Conservation (phyloP, 106 monocot genomes). For the Dioscorea dumetorum region DNA sequence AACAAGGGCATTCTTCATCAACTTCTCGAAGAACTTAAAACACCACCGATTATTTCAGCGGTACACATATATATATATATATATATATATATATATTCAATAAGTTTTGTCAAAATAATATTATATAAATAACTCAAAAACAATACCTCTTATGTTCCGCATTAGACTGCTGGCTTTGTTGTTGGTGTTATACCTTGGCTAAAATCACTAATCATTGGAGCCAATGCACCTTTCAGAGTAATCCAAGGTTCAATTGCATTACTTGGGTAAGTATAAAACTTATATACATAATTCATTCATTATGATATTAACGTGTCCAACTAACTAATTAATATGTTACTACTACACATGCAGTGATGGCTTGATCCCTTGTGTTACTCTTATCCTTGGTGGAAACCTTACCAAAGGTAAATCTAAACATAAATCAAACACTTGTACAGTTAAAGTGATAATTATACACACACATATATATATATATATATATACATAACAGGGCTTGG, state of each 20-base stretch:
- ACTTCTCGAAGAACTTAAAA: slow-evolving; percentile 25
- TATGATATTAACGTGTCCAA: too few species aligned
- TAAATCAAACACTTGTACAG: background rate
- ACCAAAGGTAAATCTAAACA: slow-evolving; percentile 25
- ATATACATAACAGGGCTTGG: slow-evolving; percentile 29
- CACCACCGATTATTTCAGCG: slow-evolving; percentile 48
- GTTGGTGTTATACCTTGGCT: slow-evolving; percentile 11
- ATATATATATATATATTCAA: background rate
- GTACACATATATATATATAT: too few species aligned
- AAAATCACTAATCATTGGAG: slow-evolving; percentile 20
- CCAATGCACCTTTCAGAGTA: slow-evolving; percentile 19
- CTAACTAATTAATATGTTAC: background rate
- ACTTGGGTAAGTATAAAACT: slow-evolving; percentile 21
- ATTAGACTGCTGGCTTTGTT: slow-evolving; percentile 9
- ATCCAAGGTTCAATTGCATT: slow-evolving; percentile 21
- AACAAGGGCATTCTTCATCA: slow-evolving; percentile 13
- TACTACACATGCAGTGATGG: slow-evolving; percentile 35
- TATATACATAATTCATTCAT: too few species aligned
- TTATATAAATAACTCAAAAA: too few species aligned
- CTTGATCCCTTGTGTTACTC: slow-evolving; percentile 43
- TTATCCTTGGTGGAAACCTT: slow-evolving; percentile 72
- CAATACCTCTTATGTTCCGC: background rate
- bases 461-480: too few species aligned
- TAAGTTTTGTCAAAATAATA: background rate
- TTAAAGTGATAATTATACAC: background rate